Evolutionary conservation across 2,329 filamentous ascomycete genomes (phyloP).

Genomic region (Herpotrichia juniperi): DNA sequence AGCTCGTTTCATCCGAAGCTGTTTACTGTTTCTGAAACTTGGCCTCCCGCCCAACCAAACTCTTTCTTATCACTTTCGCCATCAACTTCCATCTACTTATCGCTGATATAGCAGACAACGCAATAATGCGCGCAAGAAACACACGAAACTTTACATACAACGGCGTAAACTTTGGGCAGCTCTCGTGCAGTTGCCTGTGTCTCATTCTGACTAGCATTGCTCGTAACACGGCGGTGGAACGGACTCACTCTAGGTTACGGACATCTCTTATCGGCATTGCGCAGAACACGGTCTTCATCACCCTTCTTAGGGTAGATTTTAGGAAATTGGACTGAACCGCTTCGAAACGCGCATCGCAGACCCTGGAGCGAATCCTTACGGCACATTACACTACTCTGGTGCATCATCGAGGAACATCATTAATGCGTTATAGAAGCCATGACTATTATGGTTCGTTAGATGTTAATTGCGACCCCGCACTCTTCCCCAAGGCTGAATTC

Average conservation of each 20-base stretch:
- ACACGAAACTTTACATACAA: neutral
- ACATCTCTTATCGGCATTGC: neutral
- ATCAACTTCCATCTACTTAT: neutral
- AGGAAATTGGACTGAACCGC: neutral
- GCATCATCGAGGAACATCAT: neutral
- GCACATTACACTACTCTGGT: too few species aligned
- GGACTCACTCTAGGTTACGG: neutral
- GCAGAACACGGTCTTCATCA: neutral
- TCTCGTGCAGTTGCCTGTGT: neutral
- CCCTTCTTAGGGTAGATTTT: neutral
- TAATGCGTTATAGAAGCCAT: neutral
- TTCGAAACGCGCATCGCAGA: neutral
- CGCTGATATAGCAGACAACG: neutral
- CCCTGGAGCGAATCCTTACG: neutral
- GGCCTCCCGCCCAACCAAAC: constrained; percentile 1
- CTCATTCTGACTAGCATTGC: too few species aligned
- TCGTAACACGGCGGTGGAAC: neutral
- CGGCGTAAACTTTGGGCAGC: neutral
- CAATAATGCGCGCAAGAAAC: constrained; percentile 1
- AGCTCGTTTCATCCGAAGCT: neutral
- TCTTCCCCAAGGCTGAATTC: neutral
- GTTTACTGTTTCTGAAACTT: constrained; percentile 1
- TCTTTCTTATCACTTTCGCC: neutral
- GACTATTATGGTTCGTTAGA: neutral
- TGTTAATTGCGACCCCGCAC: neutral